A percentile compares a stretch with the other conserved stretches of the same genome.
phyloP scores from a whole-genome alignment of 2,329 filamentous ascomycete species.

The Diaporthe vexans region DNA sequence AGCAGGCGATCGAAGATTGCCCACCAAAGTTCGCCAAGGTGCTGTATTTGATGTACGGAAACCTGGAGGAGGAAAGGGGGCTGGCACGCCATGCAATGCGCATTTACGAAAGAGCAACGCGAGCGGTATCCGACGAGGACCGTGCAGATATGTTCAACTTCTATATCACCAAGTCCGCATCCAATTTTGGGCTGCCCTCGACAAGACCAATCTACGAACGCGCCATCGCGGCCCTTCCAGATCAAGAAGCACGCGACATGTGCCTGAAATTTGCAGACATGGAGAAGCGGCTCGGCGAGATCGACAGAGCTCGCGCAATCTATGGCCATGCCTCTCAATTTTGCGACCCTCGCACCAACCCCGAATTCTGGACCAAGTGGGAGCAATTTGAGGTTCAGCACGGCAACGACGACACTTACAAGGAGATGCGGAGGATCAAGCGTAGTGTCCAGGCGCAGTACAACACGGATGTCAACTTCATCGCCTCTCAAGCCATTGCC shows the following conservation, averaged over 20 bases:
- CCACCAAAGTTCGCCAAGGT: slow-evolving; percentile 97
- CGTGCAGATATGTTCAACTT: slow-evolving; percentile 98
- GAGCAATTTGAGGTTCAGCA: slow-evolving; percentile 97
- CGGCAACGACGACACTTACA: slow-evolving; percentile 99
- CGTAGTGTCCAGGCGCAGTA: slow-evolving; percentile 97
- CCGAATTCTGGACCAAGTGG: slow-evolving; percentile 96
- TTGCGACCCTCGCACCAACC: slow-evolving; percentile 92
- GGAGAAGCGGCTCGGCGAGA: slow-evolving; percentile 68
- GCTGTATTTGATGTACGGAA: slow-evolving; percentile 98
- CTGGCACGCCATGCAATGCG: slow-evolving; percentile 97
- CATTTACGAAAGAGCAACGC: slow-evolving; percentile 96
- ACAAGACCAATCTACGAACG: slow-evolving; percentile 96
- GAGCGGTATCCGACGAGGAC: slow-evolving; percentile 95
- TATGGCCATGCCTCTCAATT: slow-evolving; percentile 98
- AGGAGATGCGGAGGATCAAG: slow-evolving; percentile 99
- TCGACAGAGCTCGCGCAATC: slow-evolving; percentile 94
- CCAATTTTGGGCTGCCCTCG: slow-evolving; percentile 96
- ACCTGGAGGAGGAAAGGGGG: slow-evolving; percentile 94
- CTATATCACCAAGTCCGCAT: slow-evolving; percentile 98
- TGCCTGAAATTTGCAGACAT: slow-evolving; percentile 94
- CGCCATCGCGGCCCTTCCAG: slow-evolving; percentile 92
- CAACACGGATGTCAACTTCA: slow-evolving; percentile 99
- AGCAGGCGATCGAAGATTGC: slow-evolving; percentile 95
- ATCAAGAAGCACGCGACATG: slow-evolving; percentile 95
- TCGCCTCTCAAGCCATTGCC: slow-evolving; percentile 93